Percentiles rank a stretch among this genome's conserved stretches.
Evolutionary conservation across 2,329 filamentous ascomycete genomes (phyloP).

Genomic region (Cadophora sp.): DNA sequence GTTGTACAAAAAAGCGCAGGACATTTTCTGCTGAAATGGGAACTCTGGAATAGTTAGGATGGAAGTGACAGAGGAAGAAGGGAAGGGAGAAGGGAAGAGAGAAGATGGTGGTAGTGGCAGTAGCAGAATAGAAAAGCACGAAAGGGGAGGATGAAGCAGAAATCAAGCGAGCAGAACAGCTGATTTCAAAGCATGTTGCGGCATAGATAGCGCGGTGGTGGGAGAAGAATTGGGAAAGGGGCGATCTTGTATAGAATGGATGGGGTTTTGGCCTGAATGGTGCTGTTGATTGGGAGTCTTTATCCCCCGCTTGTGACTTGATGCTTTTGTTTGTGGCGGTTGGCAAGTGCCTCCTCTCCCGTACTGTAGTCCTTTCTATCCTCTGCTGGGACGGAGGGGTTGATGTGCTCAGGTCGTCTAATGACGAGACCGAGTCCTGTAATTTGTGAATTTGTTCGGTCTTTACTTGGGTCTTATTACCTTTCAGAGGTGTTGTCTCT

Average conservation of each 20-base stretch:
- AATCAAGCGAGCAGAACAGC: neutral
- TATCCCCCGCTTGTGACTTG: no score
- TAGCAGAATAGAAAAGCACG: neutral
- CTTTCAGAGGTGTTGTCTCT: no score
- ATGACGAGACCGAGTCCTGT: neutral
- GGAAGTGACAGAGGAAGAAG: neutral
- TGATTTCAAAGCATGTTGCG: slow-evolving; percentile 16
- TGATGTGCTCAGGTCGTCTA: no score
- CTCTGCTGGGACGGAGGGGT: no score
- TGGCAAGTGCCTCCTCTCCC: neutral
- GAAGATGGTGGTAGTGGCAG: neutral
- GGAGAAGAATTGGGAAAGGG: neutral
- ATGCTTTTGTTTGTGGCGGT: no score
- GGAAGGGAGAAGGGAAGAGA: neutral
- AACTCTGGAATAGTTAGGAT: neutral
- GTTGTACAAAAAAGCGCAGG: slow-evolving; percentile 4
- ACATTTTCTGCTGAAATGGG: neutral
- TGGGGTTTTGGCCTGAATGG: neutral
- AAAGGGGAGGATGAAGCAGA: neutral
- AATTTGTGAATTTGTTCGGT: neutral
- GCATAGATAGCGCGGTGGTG: slow-evolving; percentile 21
- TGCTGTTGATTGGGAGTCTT: no score
- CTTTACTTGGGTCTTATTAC: neutral
- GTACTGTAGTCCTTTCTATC: no score
- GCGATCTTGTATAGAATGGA: slow-evolving; percentile 22